These are phyloP conservation scores for Spergularia azorica DNA, from an alignment of 179 eudicot genomes.

Conservation along the genomic window DNA sequence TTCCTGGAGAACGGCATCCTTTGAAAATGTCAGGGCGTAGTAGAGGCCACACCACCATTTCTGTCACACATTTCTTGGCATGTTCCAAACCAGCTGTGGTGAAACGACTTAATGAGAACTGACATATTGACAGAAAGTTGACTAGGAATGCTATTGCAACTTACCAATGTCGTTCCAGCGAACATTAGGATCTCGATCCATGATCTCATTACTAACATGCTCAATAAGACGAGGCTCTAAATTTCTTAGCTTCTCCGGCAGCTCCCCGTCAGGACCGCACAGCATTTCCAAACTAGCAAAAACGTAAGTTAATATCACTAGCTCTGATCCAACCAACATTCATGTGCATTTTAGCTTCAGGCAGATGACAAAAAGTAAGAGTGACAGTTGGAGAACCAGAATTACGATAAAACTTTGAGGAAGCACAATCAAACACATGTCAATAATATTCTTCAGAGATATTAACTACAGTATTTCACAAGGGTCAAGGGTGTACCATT, in stretches of 20 bases:
- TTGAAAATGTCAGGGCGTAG: slow-evolving; percentile 95
- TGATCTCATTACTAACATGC: slow-evolving; percentile 95
- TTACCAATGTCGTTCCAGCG: slow-evolving; percentile 98
- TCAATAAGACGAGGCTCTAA: slow-evolving; percentile 96
- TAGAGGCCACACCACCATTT: slow-evolving; percentile 98
- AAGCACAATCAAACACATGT: not conserved
- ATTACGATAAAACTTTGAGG: not conserved
- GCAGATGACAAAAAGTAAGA: not conserved
- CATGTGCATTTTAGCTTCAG: not conserved
- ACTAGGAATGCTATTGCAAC: slow-evolving; percentile 10
- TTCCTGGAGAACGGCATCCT: slow-evolving; percentile 99
- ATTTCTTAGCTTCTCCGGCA: slow-evolving; percentile 94
- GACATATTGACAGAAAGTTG: slow-evolving; percentile 1
- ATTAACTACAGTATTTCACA: not conserved
- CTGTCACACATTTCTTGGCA: slow-evolving; percentile 97
- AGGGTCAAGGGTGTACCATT: slow-evolving; percentile 59
- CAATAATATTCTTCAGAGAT: not conserved
- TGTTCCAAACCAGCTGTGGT: slow-evolving; percentile 88
- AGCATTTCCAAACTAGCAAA: slow-evolving; percentile 80
- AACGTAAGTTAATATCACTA: not conserved
- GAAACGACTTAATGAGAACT: slow-evolving; percentile 25
- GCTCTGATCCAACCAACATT: too few relatives aligned
- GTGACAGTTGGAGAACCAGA: not conserved
- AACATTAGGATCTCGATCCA: slow-evolving; percentile 96
- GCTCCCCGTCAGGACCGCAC: slow-evolving; percentile 97